Percentiles rank a stretch among this genome's conserved stretches.
These are phyloP conservation scores for Brachypodium distachyon DNA, from an alignment of 202 grass and related monocot species.

Conservation along the genomic window DNA sequence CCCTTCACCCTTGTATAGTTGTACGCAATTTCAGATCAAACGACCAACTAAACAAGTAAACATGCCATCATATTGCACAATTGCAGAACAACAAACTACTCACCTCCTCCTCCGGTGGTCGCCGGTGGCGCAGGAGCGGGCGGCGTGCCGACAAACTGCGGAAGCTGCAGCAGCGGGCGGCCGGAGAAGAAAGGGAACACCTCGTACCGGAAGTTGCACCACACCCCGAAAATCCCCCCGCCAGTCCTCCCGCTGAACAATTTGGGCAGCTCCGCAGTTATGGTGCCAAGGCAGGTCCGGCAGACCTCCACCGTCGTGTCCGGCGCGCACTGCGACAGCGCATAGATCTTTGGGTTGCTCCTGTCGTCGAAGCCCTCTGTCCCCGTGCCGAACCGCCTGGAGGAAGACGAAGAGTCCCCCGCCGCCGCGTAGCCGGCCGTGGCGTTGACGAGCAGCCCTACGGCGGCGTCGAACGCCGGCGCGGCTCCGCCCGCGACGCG, in stretches of 20 bases:
- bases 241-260: slow-evolving; percentile 16
- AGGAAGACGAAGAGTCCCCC: background rate
- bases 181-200: slow-evolving; percentile 52
- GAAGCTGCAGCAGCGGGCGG: slow-evolving; percentile 33
- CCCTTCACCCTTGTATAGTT: too few species aligned
- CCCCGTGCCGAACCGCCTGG: slow-evolving; percentile 24
- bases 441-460: slow-evolving; percentile 19
- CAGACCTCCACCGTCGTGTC: slow-evolving; percentile 26
- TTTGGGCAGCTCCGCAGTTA: background rate
- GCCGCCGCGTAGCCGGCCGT: slow-evolving; percentile 15
- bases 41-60: background rate
- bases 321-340: slow-evolving; percentile 49
- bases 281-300: background rate
- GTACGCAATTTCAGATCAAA: background rate
- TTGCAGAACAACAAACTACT: background rate
- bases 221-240: slow-evolving; percentile 20
- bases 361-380: background rate
- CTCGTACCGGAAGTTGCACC: slow-evolving; percentile 56
- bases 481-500: background rate
- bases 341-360: slow-evolving; percentile 27
- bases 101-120: background rate
- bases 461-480: slow-evolving; percentile 19
- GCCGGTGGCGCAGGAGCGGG: slow-evolving; percentile 2
- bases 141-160: background rate
- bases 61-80: background rate